Evolutionary conservation across 805 yeast species (phyloP), one percentile per base, ranked within the genome.

Genomic region (Saccharomycopsis selenospora): DNA sequence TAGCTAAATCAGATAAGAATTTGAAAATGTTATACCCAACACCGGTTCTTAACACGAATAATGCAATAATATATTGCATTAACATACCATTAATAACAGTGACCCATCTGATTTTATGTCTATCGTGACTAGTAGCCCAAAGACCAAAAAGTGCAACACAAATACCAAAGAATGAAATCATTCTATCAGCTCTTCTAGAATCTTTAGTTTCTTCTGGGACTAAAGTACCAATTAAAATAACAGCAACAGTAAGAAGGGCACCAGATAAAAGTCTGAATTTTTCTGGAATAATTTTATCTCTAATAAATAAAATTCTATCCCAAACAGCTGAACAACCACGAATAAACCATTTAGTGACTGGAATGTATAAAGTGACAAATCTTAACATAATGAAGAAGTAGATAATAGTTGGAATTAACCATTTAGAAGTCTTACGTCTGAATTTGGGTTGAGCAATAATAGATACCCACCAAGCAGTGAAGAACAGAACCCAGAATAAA

Each of bases 1-100:
- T 69, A 40, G 83, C 80, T 57, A 79, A 66, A 47, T 69, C 65
- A 23, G 81, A 74, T 56, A 79, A 73, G 59, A 78, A 79, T 63
- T 77, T 73, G 68, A 79, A 79, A 55, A 79, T 67, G 58, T 78
- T 82, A 59, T 72, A 78, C 51, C 85, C 85, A 41, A 71, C 70
- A 56, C 68, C 67, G 18, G 84, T 79, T 58, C 84, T 67, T 59
- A 79, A 67, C 10, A 79, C 84, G 55, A 79, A 79, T 40, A 79
- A 66, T 3, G 83, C 82, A 51, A 79, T 61, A 50, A 77, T 72
- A 57, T 66, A 79, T 61, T 79, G 84, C 68, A 76, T 72, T 59
- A 79, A 70, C 66, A 75, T 67, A 36, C 83, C 84, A 27, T 75
- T 73, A 52, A 76, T 73, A 23, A 79, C 82, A 3, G 82, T 75